Evolutionary conservation across 345 rosid species (phyloP).

Genomic region (Moricandia arvensis): DNA sequence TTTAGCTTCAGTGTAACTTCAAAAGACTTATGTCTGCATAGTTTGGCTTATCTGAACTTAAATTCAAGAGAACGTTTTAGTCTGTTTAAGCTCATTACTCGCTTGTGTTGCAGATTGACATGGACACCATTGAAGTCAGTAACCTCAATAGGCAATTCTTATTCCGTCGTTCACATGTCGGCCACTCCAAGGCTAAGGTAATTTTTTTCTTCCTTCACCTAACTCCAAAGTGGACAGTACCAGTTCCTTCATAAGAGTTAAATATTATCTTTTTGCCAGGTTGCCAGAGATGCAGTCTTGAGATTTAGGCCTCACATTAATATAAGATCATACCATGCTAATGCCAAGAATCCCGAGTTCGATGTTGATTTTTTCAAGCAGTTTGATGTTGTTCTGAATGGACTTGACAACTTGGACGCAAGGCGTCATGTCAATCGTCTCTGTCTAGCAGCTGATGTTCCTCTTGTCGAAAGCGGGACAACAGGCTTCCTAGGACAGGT

Average conservation of each 20-base stretch:
- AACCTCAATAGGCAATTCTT: constrained; percentile 95
- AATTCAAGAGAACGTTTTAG: not conserved
- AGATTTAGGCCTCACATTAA: constrained; percentile 85
- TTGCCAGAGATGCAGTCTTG: constrained; percentile 94
- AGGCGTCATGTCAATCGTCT: constrained; percentile 98
- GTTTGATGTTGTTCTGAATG: constrained; percentile 90
- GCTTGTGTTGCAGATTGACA: constrained; percentile 71
- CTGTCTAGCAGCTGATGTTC: constrained; percentile 93
- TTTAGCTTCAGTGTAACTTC: not conserved
- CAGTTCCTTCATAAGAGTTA: not conserved
- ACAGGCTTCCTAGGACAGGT: constrained; percentile 99
- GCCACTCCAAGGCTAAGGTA: constrained; percentile 97
- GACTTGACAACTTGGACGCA: constrained; percentile 96
- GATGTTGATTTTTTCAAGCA: constrained; percentile 91
- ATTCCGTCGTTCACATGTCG: constrained; percentile 91
- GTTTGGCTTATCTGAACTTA: not conserved
- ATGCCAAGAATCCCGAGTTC: constrained; percentile 79
- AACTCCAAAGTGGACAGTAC: not conserved
- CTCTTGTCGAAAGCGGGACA: constrained; percentile 98
- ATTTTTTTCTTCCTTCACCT: not conserved
- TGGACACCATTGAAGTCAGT: constrained; percentile 99
- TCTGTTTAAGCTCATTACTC: not conserved
- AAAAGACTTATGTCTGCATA: not conserved
- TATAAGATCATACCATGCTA: constrained; percentile 85
- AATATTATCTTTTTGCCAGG: constrained; percentile 46